A percentile compares a stretch with the other conserved stretches of the same genome.
Evolutionary conservation across 495 filamentous ascomycete species (phyloP).

Genomic region (Neurospora hispaniola): DNA sequence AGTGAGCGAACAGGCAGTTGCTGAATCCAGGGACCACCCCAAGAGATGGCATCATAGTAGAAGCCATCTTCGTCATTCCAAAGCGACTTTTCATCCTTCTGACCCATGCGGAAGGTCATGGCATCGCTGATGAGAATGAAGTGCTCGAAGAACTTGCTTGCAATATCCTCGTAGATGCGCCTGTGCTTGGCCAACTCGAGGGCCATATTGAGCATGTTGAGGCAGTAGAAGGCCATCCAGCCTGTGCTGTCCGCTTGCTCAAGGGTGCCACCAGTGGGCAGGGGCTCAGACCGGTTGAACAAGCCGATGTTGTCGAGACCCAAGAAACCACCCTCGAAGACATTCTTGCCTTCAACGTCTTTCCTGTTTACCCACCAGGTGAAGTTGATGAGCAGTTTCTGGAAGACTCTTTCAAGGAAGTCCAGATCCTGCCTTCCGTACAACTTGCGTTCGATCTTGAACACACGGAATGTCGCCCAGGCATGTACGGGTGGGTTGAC

Average conservation of each 20-base stretch:
- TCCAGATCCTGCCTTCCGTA: conserved; percentile 91
- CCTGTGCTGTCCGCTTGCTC: conserved; percentile 96
- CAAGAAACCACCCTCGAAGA: conserved; percentile 95
- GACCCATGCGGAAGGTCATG: conserved; percentile 79
- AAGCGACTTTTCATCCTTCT: conserved; percentile 65
- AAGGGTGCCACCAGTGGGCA: conserved; percentile 84
- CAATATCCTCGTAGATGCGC: conserved; percentile 95
- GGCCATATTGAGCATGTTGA: conserved; percentile 93
- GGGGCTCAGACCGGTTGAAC: conserved; percentile 95
- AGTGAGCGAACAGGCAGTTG: conserved; percentile 86
- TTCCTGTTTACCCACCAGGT: conserved; percentile 99
- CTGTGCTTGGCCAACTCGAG: conserved; percentile 90
- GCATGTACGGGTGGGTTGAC: conserved; percentile 96
- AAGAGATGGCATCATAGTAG: conserved; percentile 97
- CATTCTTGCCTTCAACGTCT: conserved; percentile 85
- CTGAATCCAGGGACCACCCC: conserved; percentile 84
- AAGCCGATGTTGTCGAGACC: conserved; percentile 93
- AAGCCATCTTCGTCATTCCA: conserved; percentile 96
- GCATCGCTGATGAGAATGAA: conserved; percentile 97
- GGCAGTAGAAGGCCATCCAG: conserved; percentile 96
- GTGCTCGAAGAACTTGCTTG: conserved; percentile 97
- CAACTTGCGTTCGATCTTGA: conserved; percentile 97
- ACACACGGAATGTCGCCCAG: conserved; percentile 87
- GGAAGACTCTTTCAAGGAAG: conserved; percentile 92
- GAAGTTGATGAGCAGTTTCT: conserved; percentile 91